Conservation (phyloP, 2,329 filamentous ascomycete species). For the Cordyceps militaris region DNA sequence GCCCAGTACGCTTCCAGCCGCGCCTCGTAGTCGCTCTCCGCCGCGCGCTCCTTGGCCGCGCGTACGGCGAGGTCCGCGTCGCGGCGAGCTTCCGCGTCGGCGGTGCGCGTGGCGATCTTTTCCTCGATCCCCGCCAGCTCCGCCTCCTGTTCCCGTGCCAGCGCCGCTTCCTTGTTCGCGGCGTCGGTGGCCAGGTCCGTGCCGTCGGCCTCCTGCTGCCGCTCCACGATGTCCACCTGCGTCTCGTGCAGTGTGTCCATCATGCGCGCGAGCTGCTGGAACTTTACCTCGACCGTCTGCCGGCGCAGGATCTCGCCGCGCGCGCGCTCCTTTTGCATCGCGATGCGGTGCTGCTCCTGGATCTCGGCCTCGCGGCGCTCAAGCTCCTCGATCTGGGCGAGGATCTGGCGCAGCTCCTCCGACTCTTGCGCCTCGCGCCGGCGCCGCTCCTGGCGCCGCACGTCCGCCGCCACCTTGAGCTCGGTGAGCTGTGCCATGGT, state of each 20-base stretch:
- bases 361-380: conserved; percentile 39
- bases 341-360: conserved; percentile 31
- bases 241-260: conserved; percentile 35
- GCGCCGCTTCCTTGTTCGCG: conserved; percentile 21
- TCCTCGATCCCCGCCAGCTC: conserved; percentile 26
- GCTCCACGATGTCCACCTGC: conserved; percentile 33
- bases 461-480: conserved; percentile 32
- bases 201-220: conserved; percentile 32
- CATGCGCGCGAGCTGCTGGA: conserved; percentile 26
- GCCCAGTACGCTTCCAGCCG: conserved; percentile 34
- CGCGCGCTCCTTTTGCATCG: conserved; percentile 33
- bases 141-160: conserved; percentile 26
- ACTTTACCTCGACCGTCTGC: conserved; percentile 32
- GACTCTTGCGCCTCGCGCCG: conserved; percentile 28
- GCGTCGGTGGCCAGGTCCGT: conserved; percentile 20
- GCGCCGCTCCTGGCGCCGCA: conserved; percentile 28
- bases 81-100: conserved; percentile 28
- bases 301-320: conserved; percentile 35
- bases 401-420: conserved; percentile 30
- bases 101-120: conserved; percentile 23
- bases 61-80: conserved; percentile 35
- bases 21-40: conserved; percentile 38
- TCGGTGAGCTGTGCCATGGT: conserved; percentile 37
- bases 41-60: conserved; percentile 31
- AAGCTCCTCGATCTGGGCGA: conserved; percentile 41